Percentiles rank a stretch among this genome's conserved stretches.
Conservation (phyloP, 1,284 basidiomycete species). For the Puccinia polysora region DNA sequence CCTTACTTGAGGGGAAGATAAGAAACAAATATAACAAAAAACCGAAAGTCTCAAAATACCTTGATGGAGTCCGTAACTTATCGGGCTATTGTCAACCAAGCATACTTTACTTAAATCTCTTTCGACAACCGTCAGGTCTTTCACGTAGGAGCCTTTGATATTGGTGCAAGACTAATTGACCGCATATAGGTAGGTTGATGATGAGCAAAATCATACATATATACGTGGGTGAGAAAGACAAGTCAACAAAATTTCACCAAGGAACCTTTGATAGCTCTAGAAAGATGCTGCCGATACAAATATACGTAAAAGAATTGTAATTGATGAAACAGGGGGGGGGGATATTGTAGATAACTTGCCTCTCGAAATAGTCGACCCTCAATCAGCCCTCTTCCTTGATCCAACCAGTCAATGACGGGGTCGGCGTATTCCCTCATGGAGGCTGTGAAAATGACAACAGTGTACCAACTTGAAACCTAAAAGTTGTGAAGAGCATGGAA, state of each 20-base stretch:
- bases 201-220: too few relatives aligned
- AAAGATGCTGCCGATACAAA: neutral
- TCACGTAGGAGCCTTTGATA: conserved; percentile 88
- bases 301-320: neutral
- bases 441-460: conserved; percentile 95
- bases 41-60: neutral
- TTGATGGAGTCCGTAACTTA: conserved; percentile 78
- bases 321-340: neutral
- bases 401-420: conserved; percentile 98
- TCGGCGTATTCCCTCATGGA: conserved; percentile 99
- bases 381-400: conserved; percentile 79
- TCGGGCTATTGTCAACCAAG: conserved; percentile 92
- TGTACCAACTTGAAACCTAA: conserved; percentile 96
- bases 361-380: conserved; percentile 84
- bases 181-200: too few relatives aligned
- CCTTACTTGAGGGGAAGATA: too few relatives aligned
- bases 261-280: too few relatives aligned
- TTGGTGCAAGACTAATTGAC: conserved; percentile 74
- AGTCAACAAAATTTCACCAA: neutral
- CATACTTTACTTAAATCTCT: conserved; percentile 82
- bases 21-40: too few relatives aligned
- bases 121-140: conserved; percentile 83
- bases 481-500: neutral
- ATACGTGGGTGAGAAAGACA: too few relatives aligned
- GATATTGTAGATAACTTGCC: conserved; percentile 56